Evolutionary conservation across 2,329 filamentous ascomycete species (phyloP), one percentile per base, ranked within the genome.

Genomic region (Penicillium sp.): DNA sequence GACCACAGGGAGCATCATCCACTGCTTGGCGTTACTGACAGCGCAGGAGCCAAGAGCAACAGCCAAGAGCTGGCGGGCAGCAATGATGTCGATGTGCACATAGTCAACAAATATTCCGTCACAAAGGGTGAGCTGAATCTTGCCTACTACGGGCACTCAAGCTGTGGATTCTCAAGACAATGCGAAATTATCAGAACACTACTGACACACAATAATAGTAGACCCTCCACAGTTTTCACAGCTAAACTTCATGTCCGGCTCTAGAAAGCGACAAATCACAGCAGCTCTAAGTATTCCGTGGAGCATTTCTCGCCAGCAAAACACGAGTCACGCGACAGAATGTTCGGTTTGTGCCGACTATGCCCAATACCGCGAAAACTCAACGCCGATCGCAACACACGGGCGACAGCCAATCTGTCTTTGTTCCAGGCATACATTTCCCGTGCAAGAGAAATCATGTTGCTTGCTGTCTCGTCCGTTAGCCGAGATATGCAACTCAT

Each of bases 11-110:
- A 49, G 33, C 9, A 47, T 48, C 17, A 47, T n/a, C 25, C 44
- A 35, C 42, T 56, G 27, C 62, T 64, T 64, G 60, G 60, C 62
- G 35, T 42, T 49, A 27, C 49, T 45, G 21, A 49, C 31, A 49
- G 44, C 55, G 42, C 33, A 45, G 42, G 43, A 49, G 62, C 60
- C 58, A 55, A 64, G 62, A 23, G 3, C 29, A 45, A 12, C 27
- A 35, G 44, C 29, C 45, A 48, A 50, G 43, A 27, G 17, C 17
- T 15, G 23, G 45, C n/a, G 27, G 25, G 35, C 35, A 27, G 42
- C 31, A 36, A 53, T 44, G 39, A 57, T 42, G 19, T 45, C 49
- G 45, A 48, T 38, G 5, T 48, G 31, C 33, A 51, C 33, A 21
- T 17, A 25, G 15, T 50, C 10, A 35, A 43, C 7, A 27, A n/a